Conservation (phyloP, 2,329 filamentous ascomycete species). For the Aureobasidium namibiae region DNA sequence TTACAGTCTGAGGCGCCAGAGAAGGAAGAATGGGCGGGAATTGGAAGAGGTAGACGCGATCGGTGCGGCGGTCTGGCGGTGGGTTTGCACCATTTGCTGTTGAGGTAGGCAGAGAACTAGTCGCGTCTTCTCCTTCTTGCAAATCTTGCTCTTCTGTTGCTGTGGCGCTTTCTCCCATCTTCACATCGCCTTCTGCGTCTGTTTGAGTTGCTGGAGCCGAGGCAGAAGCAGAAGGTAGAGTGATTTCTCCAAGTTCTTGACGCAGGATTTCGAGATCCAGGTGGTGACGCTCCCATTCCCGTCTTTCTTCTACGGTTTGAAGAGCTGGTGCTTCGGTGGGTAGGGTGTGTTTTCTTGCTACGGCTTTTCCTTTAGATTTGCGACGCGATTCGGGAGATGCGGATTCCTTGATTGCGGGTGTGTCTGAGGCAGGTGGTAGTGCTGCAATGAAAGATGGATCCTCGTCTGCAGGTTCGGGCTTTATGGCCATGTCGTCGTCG, state of each 20-base stretch:
- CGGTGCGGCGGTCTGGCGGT: conserved; percentile 35
- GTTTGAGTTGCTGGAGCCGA: conserved; percentile 16
- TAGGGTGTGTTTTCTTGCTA: background rate
- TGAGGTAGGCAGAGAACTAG: background rate
- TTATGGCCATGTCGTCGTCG: conserved; percentile 36
- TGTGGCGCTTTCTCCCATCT: conserved; percentile 24
- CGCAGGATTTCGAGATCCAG: conserved; percentile 39
- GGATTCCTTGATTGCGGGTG: conserved; percentile 15
- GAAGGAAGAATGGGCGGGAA: conserved; percentile 55
- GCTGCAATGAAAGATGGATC: conserved; percentile 15
- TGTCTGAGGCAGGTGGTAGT: background rate
- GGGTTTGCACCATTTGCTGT: background rate
- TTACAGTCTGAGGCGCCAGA: conserved; percentile 30
- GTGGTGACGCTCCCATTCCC: conserved; percentile 42
- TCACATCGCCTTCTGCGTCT: conserved; percentile 35
- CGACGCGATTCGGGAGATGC: conserved; percentile 3
- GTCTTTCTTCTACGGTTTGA: conserved; percentile 45
- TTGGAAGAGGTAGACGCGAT: conserved; percentile 56
- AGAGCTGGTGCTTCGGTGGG: conserved; percentile 21
- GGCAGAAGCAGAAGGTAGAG: conserved; percentile 13
- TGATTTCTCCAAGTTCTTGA: conserved; percentile 38
- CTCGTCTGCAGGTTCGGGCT: conserved; percentile 45
- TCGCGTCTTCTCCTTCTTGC: conserved; percentile 6
- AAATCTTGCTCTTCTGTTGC: conserved; percentile 14
- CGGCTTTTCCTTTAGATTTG: conserved; percentile 3